Percentiles rank a stretch among this genome's conserved stretches.
These are phyloP conservation scores for Nemania bipapillata DNA, from an alignment of 2,329 filamentous ascomycete genomes.

Conservation along the genomic window DNA sequence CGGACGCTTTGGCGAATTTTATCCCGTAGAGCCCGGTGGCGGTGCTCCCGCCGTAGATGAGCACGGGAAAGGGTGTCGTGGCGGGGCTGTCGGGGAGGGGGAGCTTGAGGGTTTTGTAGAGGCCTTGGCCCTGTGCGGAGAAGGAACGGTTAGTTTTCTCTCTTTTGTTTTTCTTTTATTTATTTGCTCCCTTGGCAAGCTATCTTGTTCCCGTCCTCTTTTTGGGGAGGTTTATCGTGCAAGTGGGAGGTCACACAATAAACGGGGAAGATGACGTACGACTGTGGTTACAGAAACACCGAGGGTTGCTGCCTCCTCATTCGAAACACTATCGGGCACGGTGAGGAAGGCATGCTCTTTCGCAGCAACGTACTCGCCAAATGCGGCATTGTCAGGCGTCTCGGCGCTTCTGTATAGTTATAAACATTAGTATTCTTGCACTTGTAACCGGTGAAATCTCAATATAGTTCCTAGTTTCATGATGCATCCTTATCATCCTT, in stretches of 20 bases:
- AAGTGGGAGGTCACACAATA: background rate
- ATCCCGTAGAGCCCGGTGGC: slow-evolving; percentile 66
- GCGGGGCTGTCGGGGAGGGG: slow-evolving; percentile 57
- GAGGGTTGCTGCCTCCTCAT: slow-evolving; percentile 59
- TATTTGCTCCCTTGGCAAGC: background rate
- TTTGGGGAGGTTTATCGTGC: too few relatives aligned
- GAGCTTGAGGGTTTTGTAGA: slow-evolving; percentile 60
- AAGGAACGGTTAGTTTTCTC: slow-evolving; percentile 9
- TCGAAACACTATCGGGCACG: slow-evolving; percentile 59
- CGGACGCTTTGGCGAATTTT: slow-evolving; percentile 58
- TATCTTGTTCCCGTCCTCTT: background rate
- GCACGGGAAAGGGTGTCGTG: slow-evolving; percentile 53
- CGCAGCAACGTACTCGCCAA: slow-evolving; percentile 54
- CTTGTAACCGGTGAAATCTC: background rate
- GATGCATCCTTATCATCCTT: background rate
- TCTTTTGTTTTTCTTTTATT: background rate
- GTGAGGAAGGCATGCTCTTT: slow-evolving; percentile 57
- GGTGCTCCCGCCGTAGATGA: slow-evolving; percentile 63
- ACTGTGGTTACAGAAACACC: slow-evolving; percentile 58
- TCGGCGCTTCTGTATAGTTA: slow-evolving; percentile 47
- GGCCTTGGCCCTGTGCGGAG: slow-evolving; percentile 56
- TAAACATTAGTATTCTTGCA: slow-evolving; percentile 1
- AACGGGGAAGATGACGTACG: slow-evolving; percentile 40
- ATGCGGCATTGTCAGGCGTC: slow-evolving; percentile 57
- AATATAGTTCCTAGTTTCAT: background rate